These are phyloP conservation scores for Wallacemonas collosoma DNA, from an alignment of 208 protist species.

Conservation along the genomic window DNA sequence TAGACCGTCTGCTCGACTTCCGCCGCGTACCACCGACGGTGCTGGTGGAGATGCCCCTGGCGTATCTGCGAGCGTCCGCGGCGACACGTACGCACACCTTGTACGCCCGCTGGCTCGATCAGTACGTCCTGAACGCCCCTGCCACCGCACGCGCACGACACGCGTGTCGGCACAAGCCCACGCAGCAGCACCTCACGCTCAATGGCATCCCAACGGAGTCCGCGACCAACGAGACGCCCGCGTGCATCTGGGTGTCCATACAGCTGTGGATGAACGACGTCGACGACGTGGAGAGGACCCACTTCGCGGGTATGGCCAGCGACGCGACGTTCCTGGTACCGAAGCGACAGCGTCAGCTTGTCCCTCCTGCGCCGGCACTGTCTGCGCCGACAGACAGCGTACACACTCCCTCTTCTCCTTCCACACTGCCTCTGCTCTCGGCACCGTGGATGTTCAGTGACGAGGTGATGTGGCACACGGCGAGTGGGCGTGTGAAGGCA, in stretches of 20 bases:
- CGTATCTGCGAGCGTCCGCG: slow-evolving; percentile 34
- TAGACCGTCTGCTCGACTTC: slow-evolving; percentile 44
- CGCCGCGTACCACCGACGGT: slow-evolving; percentile 42
- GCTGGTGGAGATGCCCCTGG: slow-evolving; percentile 36
- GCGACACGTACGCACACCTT: slow-evolving; percentile 27
- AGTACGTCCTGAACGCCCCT: slow-evolving; percentile 13
- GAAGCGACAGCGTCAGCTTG: background rate
- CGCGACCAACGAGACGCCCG: background rate
- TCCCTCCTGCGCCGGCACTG: background rate
- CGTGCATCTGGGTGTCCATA: slow-evolving; percentile 35
- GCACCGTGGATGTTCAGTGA: background rate
- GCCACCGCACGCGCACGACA: slow-evolving; percentile 11
- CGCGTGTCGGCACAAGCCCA: background rate
- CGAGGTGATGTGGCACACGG: background rate
- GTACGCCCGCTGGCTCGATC: slow-evolving; percentile 42
- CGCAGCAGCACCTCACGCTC: slow-evolving; percentile 1
- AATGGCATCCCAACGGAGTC: background rate
- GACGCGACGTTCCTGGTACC: background rate
- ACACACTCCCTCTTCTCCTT: background rate
- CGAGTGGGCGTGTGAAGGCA: too few relatives aligned
- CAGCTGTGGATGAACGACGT: slow-evolving; percentile 53
- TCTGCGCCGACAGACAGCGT: too few relatives aligned
- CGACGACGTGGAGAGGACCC: slow-evolving; percentile 21
- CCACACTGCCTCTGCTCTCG: too few relatives aligned
- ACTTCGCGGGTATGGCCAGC: slow-evolving; percentile 2